Evolutionary conservation across 2,329 filamentous ascomycete genomes (phyloP).

Genomic region (Pezicula neosporulosa): DNA sequence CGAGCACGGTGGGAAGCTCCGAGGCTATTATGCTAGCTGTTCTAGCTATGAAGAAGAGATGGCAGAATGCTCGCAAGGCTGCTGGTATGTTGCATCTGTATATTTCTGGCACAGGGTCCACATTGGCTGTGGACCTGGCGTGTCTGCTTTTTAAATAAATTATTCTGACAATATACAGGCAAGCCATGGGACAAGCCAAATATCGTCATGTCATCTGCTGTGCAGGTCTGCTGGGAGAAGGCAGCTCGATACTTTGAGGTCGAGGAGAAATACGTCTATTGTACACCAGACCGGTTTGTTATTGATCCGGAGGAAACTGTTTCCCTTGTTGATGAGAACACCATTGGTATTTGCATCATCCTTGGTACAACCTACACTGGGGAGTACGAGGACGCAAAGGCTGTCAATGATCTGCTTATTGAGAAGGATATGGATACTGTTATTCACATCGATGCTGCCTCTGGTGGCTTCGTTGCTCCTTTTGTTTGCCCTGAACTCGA

Average conservation of each 20-base stretch:
- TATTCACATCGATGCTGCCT: conserved; percentile 92
- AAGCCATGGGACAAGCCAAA: conserved; percentile 81
- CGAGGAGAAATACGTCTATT: conserved; percentile 78
- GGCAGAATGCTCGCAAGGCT: conserved; percentile 82
- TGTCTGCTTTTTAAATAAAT: not conserved
- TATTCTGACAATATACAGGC: conserved; percentile 29
- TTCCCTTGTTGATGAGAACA: conserved; percentile 61
- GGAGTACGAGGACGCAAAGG: conserved; percentile 92
- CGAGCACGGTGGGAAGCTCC: conserved; percentile 83
- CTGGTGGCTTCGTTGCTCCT: conserved; percentile 87
- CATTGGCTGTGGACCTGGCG: not conserved
- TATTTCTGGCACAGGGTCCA: not conserved
- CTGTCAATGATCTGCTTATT: conserved; percentile 81
- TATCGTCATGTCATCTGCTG: conserved; percentile 92
- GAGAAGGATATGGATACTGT: conserved; percentile 73
- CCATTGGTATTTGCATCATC: conserved; percentile 89
- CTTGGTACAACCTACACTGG: conserved; percentile 93
- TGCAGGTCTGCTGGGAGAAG: conserved; percentile 98
- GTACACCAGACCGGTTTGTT: conserved; percentile 57
- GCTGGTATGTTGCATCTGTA: conserved; percentile 41
- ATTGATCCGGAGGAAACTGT: conserved; percentile 62
- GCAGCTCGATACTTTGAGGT: conserved; percentile 86
- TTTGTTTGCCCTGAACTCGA: conserved; percentile 80
- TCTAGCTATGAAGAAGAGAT: conserved; percentile 92
- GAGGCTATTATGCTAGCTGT: conserved; percentile 83